Evolutionary conservation across 2,329 filamentous ascomycete species (phyloP).

Genomic region (Metarhizium robertsii): DNA sequence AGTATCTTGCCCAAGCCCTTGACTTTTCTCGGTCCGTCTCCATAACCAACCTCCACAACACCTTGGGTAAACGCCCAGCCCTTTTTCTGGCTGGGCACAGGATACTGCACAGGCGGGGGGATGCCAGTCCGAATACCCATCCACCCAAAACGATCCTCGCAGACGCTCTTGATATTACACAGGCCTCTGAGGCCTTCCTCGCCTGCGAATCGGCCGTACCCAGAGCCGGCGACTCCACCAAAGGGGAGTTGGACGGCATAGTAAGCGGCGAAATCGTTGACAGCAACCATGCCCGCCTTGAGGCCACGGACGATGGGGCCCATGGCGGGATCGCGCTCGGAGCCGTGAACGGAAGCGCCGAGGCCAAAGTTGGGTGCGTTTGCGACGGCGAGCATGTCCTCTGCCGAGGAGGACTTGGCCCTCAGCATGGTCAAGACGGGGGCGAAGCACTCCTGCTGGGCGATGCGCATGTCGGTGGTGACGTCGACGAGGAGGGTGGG

Average conservation of each 20-base stretch:
- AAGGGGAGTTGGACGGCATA: slow-evolving; percentile 95
- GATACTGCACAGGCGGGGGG: slow-evolving; percentile 72
- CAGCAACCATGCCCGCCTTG: slow-evolving; percentile 78
- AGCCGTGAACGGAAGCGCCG: slow-evolving; percentile 80
- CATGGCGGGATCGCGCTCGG: slow-evolving; percentile 50
- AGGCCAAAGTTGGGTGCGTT: slow-evolving; percentile 82
- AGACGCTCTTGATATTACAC: slow-evolving; percentile 83
- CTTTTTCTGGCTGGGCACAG: slow-evolving; percentile 53
- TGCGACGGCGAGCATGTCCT: slow-evolving; percentile 63
- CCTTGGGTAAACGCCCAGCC: slow-evolving; percentile 58
- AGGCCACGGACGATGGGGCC: slow-evolving; percentile 57
- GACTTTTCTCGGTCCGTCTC: slow-evolving; percentile 26
- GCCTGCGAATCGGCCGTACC: slow-evolving; percentile 87
- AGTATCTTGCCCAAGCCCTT: slow-evolving; percentile 31
- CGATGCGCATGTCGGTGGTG: slow-evolving; percentile 74
- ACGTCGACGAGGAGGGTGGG: slow-evolving; percentile 91
- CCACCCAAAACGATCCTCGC: slow-evolving; percentile 59
- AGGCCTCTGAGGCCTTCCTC: slow-evolving; percentile 77
- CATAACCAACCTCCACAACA: slow-evolving; percentile 54
- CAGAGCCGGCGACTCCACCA: slow-evolving; percentile 80
- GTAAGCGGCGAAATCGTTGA: slow-evolving; percentile 92
- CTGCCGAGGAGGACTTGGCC: slow-evolving; percentile 47
- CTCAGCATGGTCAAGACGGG: slow-evolving; percentile 83
- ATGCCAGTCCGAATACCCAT: slow-evolving; percentile 65
- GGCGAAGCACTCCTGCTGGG: slow-evolving; percentile 85